phyloP scores from a whole-genome alignment of 2,329 filamentous ascomycete species.

The Triangularia setosa region DNA sequence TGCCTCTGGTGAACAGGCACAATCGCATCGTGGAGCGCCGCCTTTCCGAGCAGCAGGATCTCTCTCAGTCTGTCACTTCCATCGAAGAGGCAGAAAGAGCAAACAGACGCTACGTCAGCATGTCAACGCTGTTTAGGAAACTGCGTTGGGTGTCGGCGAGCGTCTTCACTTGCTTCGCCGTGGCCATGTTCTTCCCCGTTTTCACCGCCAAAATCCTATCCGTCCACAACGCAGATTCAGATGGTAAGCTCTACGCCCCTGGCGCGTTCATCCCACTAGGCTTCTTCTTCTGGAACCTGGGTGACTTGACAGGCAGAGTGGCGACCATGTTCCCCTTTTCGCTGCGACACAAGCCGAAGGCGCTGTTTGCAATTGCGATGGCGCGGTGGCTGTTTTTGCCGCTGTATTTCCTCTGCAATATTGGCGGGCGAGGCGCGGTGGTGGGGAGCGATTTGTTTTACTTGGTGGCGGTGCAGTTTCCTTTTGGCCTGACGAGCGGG shows the following conservation, averaged over 20 bases:
- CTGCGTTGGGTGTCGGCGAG: conserved; percentile 73
- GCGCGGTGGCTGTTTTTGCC: conserved; percentile 70
- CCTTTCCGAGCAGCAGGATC: conserved; percentile 38
- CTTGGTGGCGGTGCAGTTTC: conserved; percentile 72
- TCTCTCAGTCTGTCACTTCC: conserved; percentile 48
- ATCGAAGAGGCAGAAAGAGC: conserved; percentile 52
- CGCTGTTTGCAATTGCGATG: conserved; percentile 65
- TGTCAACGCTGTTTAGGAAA: conserved; percentile 68
- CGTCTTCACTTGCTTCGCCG: conserved; percentile 73
- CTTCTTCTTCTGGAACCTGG: conserved; percentile 91
- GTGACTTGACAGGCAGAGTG: conserved; percentile 76
- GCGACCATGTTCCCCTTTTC: conserved; percentile 55
- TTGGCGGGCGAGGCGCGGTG: conserved; percentile 68
- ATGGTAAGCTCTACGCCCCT: conserved; percentile 60
- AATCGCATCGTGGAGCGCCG: conserved; percentile 49
- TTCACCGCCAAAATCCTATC: conserved; percentile 70
- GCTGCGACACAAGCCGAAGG: conserved; percentile 59
- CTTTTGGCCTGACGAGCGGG: conserved; percentile 82
- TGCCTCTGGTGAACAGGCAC: conserved; percentile 65
- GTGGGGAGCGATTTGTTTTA: conserved; percentile 86
- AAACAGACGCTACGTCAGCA: conserved; percentile 46
- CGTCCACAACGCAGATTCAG: conserved; percentile 27
- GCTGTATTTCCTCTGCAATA: conserved; percentile 85
- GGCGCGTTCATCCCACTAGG: conserved; percentile 82
- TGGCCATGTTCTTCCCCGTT: conserved; percentile 94